A percentile compares a stretch with the other conserved stretches of the same genome.
These are phyloP conservation scores for Macrocystidia cucumis DNA, from an alignment of 1,284 basidiomycete genomes.

Conservation along the genomic window DNA sequence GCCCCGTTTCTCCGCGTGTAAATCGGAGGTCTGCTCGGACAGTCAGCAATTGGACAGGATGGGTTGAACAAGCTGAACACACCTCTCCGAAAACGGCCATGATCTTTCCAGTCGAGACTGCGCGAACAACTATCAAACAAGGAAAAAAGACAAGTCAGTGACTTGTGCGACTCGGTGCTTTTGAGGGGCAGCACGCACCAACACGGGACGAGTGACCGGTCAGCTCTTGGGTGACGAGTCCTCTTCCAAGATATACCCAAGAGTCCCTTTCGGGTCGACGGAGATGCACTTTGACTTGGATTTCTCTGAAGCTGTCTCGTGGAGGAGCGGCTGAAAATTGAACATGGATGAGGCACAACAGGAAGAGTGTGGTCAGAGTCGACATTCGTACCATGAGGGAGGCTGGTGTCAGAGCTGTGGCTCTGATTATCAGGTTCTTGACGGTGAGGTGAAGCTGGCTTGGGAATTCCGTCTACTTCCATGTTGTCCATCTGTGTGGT, in stretches of 20 bases:
- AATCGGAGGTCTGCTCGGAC: constrained; percentile 45
- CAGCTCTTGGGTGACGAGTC: constrained; percentile 63
- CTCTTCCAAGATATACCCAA: constrained; percentile 76
- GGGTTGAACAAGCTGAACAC: constrained; percentile 14
- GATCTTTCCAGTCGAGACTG: constrained; percentile 55
- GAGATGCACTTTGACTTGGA: constrained; percentile 79
- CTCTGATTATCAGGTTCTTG: not conserved
- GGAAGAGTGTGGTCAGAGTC: not conserved
- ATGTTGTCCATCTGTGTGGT: constrained; percentile 21
- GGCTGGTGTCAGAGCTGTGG: constrained; percentile 8
- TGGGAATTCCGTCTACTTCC: constrained; percentile 25
- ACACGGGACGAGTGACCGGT: constrained; percentile 67
- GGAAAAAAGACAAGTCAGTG: constrained; percentile 1
- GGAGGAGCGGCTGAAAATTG: constrained; percentile 17
- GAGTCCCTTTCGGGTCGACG: constrained; percentile 67
- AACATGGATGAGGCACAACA: constrained; percentile 2
- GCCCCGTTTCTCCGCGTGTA: constrained; percentile 76
- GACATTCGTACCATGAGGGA: constrained; percentile 13
- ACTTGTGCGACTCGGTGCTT: constrained; percentile 1
- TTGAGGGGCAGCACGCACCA: constrained; percentile 39
- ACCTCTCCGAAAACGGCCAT: constrained; percentile 69
- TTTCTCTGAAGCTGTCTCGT: constrained; percentile 60
- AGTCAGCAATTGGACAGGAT: constrained; percentile 5
- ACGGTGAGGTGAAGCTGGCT: constrained; percentile 6
- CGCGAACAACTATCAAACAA: constrained; percentile 49